Evolutionary conservation across 371 early-diverging fungal species (phyloP).

Genomic region (Mucor piriformis): DNA sequence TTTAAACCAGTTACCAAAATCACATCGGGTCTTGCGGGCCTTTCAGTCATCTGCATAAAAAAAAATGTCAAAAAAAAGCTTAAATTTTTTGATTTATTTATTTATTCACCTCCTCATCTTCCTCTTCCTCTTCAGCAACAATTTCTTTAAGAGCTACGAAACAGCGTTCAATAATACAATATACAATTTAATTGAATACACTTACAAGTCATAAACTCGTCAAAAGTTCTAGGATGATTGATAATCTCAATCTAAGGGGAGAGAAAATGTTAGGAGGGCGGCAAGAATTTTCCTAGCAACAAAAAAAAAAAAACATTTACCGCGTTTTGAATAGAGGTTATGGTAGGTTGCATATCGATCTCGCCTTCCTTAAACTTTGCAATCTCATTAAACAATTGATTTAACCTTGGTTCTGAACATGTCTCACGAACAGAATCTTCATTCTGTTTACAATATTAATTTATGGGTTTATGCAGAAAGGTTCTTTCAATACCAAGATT

Average conservation of each 20-base stretch:
- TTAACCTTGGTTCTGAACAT: conserved; percentile 20
- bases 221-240: background rate
- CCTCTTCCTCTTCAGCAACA: background rate
- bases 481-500: conserved; percentile 19
- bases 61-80: background rate
- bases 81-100: too few relatives aligned
- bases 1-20: background rate
- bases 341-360: background rate
- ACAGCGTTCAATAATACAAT: background rate
- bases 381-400: conserved; percentile 4
- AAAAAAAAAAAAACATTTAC: background rate
- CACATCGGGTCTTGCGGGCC: background rate
- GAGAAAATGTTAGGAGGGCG: background rate
- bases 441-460: conserved; percentile 3
- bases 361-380: background rate
- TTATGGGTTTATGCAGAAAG: background rate
- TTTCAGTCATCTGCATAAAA: background rate
- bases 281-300: too few relatives aligned
- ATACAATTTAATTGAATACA: background rate
- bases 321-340: background rate
- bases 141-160: background rate
- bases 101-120: background rate
- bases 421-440: conserved; percentile 7
- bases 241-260: background rate
- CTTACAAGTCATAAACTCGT: background rate